Evolutionary conservation across 768 basidiomycete species (phyloP), one percentile per base, ranked within the genome.

Genomic region (Amanita fuliginea): DNA sequence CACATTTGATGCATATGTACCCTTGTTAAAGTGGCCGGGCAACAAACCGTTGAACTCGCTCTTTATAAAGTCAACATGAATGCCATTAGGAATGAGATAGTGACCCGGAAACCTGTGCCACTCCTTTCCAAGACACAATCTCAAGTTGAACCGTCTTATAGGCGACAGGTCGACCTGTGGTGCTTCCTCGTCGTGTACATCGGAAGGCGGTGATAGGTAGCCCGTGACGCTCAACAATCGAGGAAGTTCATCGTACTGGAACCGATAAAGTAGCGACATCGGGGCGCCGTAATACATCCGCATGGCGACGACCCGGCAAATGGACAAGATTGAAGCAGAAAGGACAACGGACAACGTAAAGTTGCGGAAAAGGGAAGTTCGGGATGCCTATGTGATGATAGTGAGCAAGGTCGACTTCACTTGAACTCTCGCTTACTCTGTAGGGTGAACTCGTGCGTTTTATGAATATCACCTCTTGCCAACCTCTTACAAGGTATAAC

Each of bases 101-200:
- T 86, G 85, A 3, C 90, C 80, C 2, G 93, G 88, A 72, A 92
- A 99, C 19, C 95, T 77, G 60, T 97, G 73, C 96, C 96, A 99
- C 66, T 99, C 96, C 63, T 93, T 94, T 42, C 85, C 90, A 45
- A 86, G 72, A 66, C 96, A 99, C 1, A 99, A 60, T 24, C 73
- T 78, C 51, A 98, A 67, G 50, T 81, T 76, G 57, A 93, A 79
- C 10, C 77, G 70, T 50, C 71, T 72, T 59, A 97, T 70, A 0
- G 77, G 79, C 0, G 81, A 64, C 22, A 90, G 71, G 59, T 90
- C 83, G 33, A 92, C 71, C 32, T 71, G 72, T 10, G 70, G 70
- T 3, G 56, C 62, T 48, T 74, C 67, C 8, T 75, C 72, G 49
- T 76, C 72, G 19, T 55, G 55, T 3, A 59, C 63, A 28, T 57